Evolutionary conservation across 257 asterid species (phyloP).

Genomic region (Lithospermum erythrorhizon): DNA sequence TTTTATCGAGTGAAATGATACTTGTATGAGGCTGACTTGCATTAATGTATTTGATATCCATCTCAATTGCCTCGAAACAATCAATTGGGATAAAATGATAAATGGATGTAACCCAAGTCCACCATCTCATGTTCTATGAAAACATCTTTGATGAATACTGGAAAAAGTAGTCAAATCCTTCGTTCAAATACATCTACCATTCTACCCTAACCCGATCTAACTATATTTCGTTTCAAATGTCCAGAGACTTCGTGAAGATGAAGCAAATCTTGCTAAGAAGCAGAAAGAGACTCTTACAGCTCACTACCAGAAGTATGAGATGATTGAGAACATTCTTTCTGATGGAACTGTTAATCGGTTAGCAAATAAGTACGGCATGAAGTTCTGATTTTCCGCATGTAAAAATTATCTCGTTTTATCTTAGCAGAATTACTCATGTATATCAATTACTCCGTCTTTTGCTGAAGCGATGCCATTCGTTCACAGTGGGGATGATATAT

Average conservation of each 20-base stretch:
- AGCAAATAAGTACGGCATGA: constrained; percentile 25
- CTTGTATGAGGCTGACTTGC: too few species aligned
- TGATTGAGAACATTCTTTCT: constrained; percentile 22
- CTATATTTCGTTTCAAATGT: background rate
- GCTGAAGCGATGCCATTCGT: too few species aligned
- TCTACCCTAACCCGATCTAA: background rate
- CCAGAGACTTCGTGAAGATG: constrained; percentile 41
- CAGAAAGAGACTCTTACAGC: constrained; percentile 40
- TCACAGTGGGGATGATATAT: too few species aligned
- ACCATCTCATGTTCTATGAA: background rate
- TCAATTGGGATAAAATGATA: too few species aligned
- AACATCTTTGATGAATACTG: too few species aligned
- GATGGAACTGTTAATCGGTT: constrained; percentile 37
- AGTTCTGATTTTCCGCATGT: background rate
- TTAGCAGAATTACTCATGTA: too few species aligned
- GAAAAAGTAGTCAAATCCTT: too few species aligned
- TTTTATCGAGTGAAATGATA: background rate
- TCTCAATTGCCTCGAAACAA: too few species aligned
- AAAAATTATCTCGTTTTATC: too few species aligned
- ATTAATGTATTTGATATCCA: background rate
- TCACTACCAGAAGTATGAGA: constrained; percentile 37
- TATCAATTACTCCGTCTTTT: too few species aligned
- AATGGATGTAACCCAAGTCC: too few species aligned
- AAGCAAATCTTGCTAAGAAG: constrained; percentile 40
- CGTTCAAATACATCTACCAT: too few species aligned